Base-by-base conservation (phyloP, 2,329 filamentous ascomycete species). In the Aspergillus sp. region DNA sequence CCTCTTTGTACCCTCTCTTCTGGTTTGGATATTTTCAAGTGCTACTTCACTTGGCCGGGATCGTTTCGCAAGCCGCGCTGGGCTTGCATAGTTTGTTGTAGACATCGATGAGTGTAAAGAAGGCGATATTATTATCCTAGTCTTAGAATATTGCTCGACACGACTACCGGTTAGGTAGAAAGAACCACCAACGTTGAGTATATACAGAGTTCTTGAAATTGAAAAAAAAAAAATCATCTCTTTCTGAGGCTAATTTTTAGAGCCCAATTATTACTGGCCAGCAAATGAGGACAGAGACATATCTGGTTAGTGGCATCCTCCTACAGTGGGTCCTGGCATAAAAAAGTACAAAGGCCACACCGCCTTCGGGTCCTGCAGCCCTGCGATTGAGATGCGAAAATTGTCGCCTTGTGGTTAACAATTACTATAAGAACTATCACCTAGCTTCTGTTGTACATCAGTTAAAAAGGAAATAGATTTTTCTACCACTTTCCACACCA, bases 1-100 rank as follows among this genome's bases (percentile, higher is more conserved):
- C 23, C 70, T 65, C 55, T 73, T 73, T n/a, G 56, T 40, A 55
- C 65, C 64, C 37, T 76, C 65, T 61, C 66, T 60, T 43, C 62
- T 60, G 15, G 55, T 52, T 21, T 48, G 59, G 48, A 56, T 59
- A 52, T 66, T 70, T 17, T 67, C 62, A 51, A 60, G 57, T 39
- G 63, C 56, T 49, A 61, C 66, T 63, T 73, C 70, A 47, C 63
- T 69, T 48, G 62, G 63, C 53, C 66, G 66, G n/a, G 67, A 64
- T 60, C 70, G 66, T 66, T 74, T 73, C 39, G 66, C 61, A 56
- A 66, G 64, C 53, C 60, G 63, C 53, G 52, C 55, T 12, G 66
- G 56, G 33, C 62, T 62, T 19, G 59, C 61, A 21, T 55, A n/a
- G 19, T 43, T 59, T 51, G 57, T 50, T 62, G 68, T 67, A 56